Conservation (phyloP, 495 filamentous ascomycete species). For the Parachaetomium inaequale region DNA sequence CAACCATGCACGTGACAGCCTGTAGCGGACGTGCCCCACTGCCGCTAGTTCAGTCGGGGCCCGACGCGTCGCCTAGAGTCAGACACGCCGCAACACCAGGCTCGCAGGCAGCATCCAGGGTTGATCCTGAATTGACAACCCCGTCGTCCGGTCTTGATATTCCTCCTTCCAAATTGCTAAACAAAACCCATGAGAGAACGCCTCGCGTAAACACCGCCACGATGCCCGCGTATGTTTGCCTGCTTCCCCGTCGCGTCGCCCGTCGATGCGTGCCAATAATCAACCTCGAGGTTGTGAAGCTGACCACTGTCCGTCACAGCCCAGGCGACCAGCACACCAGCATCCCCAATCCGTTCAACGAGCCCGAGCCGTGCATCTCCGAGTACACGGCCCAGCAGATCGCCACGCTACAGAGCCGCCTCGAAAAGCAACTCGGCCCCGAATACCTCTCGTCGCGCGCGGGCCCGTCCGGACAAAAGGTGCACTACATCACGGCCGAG, state of each 20-base stretch:
- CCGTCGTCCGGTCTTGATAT: neutral
- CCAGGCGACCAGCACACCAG: constrained; percentile 72
- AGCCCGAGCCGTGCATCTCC: constrained; percentile 59
- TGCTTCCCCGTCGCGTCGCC: neutral
- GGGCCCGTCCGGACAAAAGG: constrained; percentile 75
- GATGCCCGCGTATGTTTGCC: constrained; percentile 45
- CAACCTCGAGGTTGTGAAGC: neutral
- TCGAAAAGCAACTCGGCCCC: constrained; percentile 92
- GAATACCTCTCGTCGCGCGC: constrained; percentile 87
- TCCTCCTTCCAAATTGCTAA: neutral
- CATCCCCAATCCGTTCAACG: constrained; percentile 72
- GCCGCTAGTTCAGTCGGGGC: neutral
- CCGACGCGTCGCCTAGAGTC: neutral
- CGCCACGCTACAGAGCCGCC: constrained; percentile 75
- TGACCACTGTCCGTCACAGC: constrained; percentile 43
- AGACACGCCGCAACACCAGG: neutral
- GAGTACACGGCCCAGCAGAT: constrained; percentile 88
- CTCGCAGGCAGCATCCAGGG: neutral
- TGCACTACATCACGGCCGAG: constrained; percentile 88
- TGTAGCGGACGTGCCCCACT: constrained; percentile 21
- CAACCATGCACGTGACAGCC: constrained; percentile 27
- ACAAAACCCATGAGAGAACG: constrained; percentile 8
- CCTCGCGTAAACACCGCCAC: constrained; percentile 2
- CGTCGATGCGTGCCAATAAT: neutral
- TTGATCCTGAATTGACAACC: neutral